Evolutionary conservation across 805 yeast species (phyloP).

Genomic region (Torulaspora delbrueckii): DNA sequence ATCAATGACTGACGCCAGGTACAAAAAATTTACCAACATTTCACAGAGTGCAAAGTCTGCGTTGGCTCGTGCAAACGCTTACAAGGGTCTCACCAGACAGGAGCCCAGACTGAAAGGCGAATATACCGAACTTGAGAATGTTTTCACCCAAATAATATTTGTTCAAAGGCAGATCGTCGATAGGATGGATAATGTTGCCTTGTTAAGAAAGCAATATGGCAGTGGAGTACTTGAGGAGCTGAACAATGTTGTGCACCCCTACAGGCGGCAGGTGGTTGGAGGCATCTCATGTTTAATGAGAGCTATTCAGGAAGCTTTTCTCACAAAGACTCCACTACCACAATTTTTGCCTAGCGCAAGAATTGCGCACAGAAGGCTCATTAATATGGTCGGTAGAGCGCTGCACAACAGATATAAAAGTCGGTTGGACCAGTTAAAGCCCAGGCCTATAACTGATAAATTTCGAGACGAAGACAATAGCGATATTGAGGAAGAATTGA

Average conservation of each 20-base stretch:
- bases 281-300: constrained; percentile 38
- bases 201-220: constrained; percentile 42
- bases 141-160: constrained; percentile 43
- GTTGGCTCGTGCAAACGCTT: constrained; percentile 39
- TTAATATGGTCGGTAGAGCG: constrained; percentile 41
- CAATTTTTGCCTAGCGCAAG: constrained; percentile 48
- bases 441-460: constrained; percentile 9
- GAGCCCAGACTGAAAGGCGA: constrained; percentile 49
- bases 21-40: constrained; percentile 31
- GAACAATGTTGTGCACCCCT: constrained; percentile 38
- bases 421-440: constrained; percentile 9
- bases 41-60: constrained; percentile 39
- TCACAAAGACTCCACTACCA: constrained; percentile 45
- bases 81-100: constrained; percentile 38
- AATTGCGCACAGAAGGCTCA: constrained; percentile 43
- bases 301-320: constrained; percentile 42
- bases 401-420: constrained; percentile 29
- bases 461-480: constrained; percentile 18
- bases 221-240: constrained; percentile 44
- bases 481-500: constrained; percentile 23
- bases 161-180: constrained; percentile 44
- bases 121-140: constrained; percentile 37
- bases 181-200: constrained; percentile 43
- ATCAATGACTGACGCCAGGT: constrained; percentile 32
- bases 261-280: constrained; percentile 44